Evolutionary conservation across 2,329 filamentous ascomycete genomes (phyloP).

Genomic region (Fusarium brachygibbosum): DNA sequence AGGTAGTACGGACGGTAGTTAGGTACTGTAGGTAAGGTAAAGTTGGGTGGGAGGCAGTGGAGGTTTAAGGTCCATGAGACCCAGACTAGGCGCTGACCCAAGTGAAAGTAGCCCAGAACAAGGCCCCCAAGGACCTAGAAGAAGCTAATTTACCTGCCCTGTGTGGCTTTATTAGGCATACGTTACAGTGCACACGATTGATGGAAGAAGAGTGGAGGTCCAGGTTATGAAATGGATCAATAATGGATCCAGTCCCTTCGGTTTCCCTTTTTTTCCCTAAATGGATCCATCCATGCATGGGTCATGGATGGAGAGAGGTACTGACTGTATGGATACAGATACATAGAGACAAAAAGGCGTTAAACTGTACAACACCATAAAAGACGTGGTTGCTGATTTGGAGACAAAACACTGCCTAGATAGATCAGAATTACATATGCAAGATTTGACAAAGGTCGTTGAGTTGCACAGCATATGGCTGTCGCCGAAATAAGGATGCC

Average conservation of each 20-base stretch:
- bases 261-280: conserved; percentile 20
- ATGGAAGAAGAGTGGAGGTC: conserved; percentile 44
- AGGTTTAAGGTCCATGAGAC: conserved; percentile 35
- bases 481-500: conserved; percentile 11
- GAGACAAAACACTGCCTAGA: background rate
- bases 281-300: conserved; percentile 27
- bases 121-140: conserved; percentile 41
- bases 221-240: conserved; percentile 30
- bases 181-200: conserved; percentile 41
- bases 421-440: background rate
- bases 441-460: conserved; percentile 3
- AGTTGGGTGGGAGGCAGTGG: conserved; percentile 30
- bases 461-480: conserved; percentile 22
- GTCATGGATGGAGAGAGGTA: conserved; percentile 16
- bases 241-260: conserved; percentile 34
- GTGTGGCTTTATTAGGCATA: conserved; percentile 37
- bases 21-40: conserved; percentile 24
- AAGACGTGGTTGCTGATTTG: background rate
- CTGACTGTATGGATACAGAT: background rate
- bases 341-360: conserved; percentile 10
- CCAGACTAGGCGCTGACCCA: conserved; percentile 8
- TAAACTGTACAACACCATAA: conserved; percentile 18
- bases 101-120: conserved; percentile 22
- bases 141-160: conserved; percentile 46
- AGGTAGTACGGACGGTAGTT: too few species aligned